Evolutionary conservation across 495 filamentous ascomycete species (phyloP).

Genomic region (Ascodesmis nigricans): DNA sequence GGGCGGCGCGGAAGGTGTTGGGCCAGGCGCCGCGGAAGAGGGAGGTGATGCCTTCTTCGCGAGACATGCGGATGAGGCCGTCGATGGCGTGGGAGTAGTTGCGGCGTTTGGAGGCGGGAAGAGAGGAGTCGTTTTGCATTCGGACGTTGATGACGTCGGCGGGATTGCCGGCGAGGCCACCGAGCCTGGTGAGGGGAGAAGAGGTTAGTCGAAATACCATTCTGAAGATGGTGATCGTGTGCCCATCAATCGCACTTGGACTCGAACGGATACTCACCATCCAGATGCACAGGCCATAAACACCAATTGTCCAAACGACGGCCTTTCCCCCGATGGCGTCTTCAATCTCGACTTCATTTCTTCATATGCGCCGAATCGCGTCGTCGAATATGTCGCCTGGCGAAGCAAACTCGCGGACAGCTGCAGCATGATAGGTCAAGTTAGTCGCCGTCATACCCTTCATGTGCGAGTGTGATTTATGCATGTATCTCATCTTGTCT

Average conservation of each 20-base stretch:
- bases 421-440: too few species aligned
- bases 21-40: conserved; percentile 82
- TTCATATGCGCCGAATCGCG: conserved; percentile 86
- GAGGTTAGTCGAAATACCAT: not conserved
- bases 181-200: conserved; percentile 27
- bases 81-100: conserved; percentile 82
- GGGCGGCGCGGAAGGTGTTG: conserved; percentile 66
- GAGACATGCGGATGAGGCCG: conserved; percentile 61
- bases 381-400: conserved; percentile 74
- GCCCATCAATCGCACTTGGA: conserved; percentile 59
- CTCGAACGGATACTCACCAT: conserved; percentile 27
- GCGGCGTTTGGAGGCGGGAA: conserved; percentile 47
- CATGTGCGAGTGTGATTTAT: too few species aligned
- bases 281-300: conserved; percentile 64
- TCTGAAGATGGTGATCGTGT: conserved; percentile 48
- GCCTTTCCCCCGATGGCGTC: conserved; percentile 28
- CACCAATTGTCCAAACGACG: conserved; percentile 49
- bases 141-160: conserved; percentile 89
- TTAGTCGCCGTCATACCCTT: too few species aligned
- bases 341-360: conserved; percentile 49
- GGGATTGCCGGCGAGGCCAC: conserved; percentile 76
- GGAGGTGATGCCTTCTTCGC: conserved; percentile 41
- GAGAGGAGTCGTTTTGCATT: conserved; percentile 86
- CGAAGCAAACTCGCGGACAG: conserved; percentile 79
- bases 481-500: too few species aligned